phyloP scores from a whole-genome alignment of 164 flowering plant genomes.

The Hamamelis virginiana region DNA sequence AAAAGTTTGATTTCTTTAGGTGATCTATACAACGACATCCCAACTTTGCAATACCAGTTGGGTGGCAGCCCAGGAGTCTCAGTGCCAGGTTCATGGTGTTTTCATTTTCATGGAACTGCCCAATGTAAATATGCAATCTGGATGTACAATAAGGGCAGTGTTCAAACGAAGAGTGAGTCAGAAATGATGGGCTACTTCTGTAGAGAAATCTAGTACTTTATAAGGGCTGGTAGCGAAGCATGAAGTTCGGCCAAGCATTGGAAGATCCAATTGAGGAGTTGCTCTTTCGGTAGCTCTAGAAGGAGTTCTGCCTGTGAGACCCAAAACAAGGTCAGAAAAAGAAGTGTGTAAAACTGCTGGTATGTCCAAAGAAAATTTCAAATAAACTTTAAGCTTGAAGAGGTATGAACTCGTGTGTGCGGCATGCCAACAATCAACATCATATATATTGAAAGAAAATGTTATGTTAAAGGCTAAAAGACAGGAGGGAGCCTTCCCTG shows the following conservation, averaged over 20 bases:
- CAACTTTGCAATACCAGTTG: slow-evolving; percentile 6
- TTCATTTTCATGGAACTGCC: not conserved
- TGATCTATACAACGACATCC: slow-evolving; percentile 11
- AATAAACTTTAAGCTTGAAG: not conserved
- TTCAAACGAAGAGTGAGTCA: not conserved
- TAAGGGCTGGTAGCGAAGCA: slow-evolving; percentile 78
- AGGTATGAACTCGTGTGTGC: not conserved
- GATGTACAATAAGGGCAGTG: not conserved
- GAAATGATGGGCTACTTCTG: not conserved
- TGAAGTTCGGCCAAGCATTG: slow-evolving; percentile 85
- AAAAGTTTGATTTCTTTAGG: not conserved
- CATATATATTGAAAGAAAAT: not conserved
- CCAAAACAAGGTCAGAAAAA: slow-evolving; percentile 1
- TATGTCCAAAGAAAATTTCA: not conserved
- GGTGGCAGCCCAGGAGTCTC: slow-evolving; percentile 7
- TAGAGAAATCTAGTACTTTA: slow-evolving; percentile 57
- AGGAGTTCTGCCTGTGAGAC: slow-evolving; percentile 81
- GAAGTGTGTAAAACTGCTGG: not conserved
- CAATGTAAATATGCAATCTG: not conserved
- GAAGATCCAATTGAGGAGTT: slow-evolving; percentile 87
- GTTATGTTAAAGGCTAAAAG: no score
- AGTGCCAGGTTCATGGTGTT: not conserved
- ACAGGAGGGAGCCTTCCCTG: no score
- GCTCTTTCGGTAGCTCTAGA: slow-evolving; percentile 88
- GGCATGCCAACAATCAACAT: not conserved